Evolutionary conservation across 208 protist genomes (phyloP).

Genomic region (Strigomonas oncopelti): DNA sequence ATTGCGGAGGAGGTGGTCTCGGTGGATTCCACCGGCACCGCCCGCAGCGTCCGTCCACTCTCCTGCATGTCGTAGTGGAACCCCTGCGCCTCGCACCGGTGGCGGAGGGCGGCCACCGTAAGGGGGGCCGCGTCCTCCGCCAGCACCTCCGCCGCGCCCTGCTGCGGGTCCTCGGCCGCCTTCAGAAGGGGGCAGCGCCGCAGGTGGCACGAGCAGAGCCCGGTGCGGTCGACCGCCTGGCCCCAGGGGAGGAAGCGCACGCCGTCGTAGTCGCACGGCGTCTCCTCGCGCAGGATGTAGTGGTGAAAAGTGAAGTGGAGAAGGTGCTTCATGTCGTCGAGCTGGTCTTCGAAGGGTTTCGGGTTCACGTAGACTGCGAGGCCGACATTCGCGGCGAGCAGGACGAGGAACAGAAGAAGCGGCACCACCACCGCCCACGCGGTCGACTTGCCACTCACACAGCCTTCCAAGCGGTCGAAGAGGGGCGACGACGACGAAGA

Average conservation of each 20-base stretch:
- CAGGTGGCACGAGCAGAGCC: conserved; percentile 20
- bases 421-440: not conserved
- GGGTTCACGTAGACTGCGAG: conserved; percentile 2
- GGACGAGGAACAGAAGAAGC: not conserved
- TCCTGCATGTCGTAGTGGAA: not conserved
- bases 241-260: conserved; percentile 31
- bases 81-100: not conserved
- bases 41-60: not conserved
- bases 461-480: not conserved
- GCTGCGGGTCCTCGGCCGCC: not conserved
- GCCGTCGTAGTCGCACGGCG: conserved; percentile 28
- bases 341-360: conserved; percentile 26
- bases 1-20: not conserved
- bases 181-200: conserved; percentile 21
- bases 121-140: not conserved
- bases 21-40: not conserved
- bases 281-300: conserved; percentile 4
- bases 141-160: not conserved
- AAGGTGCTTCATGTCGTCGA: conserved; percentile 25
- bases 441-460: not conserved
- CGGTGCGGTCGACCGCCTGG: conserved; percentile 13
- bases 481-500: not conserved
- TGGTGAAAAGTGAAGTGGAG: conserved; percentile 2
- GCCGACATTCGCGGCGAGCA: not conserved
- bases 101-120: not conserved